phyloP scores from a whole-genome alignment of 139 green algal genomes.

The Coelastrella sp. region DNA sequence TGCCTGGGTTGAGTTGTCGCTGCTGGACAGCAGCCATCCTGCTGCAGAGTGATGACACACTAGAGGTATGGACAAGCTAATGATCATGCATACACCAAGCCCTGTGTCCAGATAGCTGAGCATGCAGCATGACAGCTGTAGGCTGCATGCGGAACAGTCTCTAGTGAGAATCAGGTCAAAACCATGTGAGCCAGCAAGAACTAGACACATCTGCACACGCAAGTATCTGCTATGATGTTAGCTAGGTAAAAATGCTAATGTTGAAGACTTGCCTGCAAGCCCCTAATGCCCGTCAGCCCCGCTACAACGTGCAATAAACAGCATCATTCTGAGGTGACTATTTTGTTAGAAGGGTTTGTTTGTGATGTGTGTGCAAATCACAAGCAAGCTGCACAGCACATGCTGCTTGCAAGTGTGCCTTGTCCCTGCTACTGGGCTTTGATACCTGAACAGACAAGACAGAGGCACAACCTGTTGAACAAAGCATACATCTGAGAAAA shows the following conservation, averaged over 20 bases:
- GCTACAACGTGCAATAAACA: not conserved
- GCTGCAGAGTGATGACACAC: not conserved
- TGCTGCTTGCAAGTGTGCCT: too few species aligned
- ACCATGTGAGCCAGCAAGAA: not conserved
- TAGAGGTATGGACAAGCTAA: not conserved
- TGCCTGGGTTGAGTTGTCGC: too few species aligned
- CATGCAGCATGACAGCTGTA: not conserved
- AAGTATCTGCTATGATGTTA: not conserved
- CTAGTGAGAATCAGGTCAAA: not conserved
- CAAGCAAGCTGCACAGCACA: too few species aligned
- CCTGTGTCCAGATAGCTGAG: not conserved
- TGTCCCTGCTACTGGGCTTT: too few species aligned
- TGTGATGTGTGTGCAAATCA: not conserved
- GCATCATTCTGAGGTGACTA: not conserved
- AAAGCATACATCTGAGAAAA: too few species aligned
- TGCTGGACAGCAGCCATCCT: not conserved
- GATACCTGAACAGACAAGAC: too few species aligned
- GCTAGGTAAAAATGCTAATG: too few species aligned
- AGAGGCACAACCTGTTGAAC: too few species aligned
- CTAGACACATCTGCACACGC: not conserved
- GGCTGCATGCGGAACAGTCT: not conserved
- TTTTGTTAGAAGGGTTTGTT: not conserved
- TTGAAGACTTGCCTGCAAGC: not conserved
- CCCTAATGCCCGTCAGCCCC: not conserved
- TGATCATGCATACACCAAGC: not conserved